A percentile compares a stretch with the other conserved stretches of the same genome.
Conservation (phyloP, 2,329 filamentous ascomycete species). For the Alternaria arbusti region DNA sequence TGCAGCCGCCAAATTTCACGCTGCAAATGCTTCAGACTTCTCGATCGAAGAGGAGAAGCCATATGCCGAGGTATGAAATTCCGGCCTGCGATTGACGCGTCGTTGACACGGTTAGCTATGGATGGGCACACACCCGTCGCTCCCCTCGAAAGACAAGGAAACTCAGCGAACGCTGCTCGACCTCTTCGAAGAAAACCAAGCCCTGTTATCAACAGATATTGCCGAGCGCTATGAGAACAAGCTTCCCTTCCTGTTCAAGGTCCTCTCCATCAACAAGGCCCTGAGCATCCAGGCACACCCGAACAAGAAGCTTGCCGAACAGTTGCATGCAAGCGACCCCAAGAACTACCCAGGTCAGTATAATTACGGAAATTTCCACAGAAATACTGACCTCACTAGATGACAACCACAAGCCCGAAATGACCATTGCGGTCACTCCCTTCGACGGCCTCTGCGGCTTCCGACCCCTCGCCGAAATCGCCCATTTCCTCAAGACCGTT, state of each 20-base stretch:
- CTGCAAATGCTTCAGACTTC: conserved; percentile 81
- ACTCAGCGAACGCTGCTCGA: conserved; percentile 88
- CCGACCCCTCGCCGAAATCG: conserved; percentile 83
- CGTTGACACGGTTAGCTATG: conserved; percentile 71
- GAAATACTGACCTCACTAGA: conserved; percentile 49
- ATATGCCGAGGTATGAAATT: conserved; percentile 78
- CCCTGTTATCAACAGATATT: conserved; percentile 77
- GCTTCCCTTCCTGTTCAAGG: conserved; percentile 97
- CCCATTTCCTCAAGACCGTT: conserved; percentile 77
- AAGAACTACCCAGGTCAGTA: conserved; percentile 78
- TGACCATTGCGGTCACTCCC: conserved; percentile 96
- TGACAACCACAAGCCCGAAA: conserved; percentile 99
- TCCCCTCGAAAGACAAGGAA: conserved; percentile 86
- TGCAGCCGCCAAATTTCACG: conserved; percentile 86
- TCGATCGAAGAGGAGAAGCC: conserved; percentile 84
- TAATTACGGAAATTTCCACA: no score
- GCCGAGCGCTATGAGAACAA: conserved; percentile 77
- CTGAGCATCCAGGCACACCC: conserved; percentile 97
- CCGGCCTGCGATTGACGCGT: not conserved
- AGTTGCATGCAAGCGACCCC: conserved; percentile 82
- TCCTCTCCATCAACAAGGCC: conserved; percentile 93
- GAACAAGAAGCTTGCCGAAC: conserved; percentile 91
- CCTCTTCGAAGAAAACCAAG: conserved; percentile 84
- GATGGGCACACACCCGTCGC: conserved; percentile 98
- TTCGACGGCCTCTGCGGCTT: conserved; percentile 98